Percentiles rank a stretch among this genome's conserved stretches.
Conservation (phyloP, 192 early-diverging fungal genomes). For the Haplosporangium gracile region DNA sequence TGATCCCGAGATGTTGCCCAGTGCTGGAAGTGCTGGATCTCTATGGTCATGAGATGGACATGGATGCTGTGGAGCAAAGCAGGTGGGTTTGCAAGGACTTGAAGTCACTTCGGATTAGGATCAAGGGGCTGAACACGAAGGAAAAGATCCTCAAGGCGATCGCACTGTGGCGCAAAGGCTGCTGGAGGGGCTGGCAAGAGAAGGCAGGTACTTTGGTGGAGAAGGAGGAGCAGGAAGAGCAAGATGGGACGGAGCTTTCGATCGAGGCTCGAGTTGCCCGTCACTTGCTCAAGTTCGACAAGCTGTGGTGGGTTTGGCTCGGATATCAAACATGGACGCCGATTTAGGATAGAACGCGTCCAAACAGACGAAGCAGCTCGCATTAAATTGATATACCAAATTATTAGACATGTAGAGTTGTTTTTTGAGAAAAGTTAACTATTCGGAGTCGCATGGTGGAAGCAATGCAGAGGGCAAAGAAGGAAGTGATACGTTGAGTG, state of each 20-base stretch:
- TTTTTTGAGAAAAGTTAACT: too few relatives aligned
- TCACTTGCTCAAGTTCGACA: background rate
- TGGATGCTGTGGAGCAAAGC: background rate
- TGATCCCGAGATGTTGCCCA: background rate
- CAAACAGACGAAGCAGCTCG: background rate
- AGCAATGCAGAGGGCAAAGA: too few relatives aligned
- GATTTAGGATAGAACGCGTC: background rate
- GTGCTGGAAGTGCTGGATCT: background rate
- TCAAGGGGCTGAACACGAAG: background rate
- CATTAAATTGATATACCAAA: too few relatives aligned
- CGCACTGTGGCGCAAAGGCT: background rate
- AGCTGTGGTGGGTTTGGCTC: background rate
- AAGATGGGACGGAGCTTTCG: background rate
- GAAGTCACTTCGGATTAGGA: background rate
- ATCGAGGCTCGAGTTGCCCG: slow-evolving; percentile 13
- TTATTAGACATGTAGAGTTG: too few relatives aligned
- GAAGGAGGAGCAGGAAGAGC: background rate
- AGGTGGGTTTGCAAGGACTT: background rate
- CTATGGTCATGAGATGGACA: background rate
- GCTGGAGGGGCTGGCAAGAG: background rate
- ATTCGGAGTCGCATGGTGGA: too few relatives aligned
- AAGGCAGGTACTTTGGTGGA: background rate
- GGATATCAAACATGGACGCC: background rate
- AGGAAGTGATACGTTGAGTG: too few relatives aligned
- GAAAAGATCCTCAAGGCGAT: background rate